Conservation (phyloP, 257 asterid species). For the Gentiana macrophylla region DNA sequence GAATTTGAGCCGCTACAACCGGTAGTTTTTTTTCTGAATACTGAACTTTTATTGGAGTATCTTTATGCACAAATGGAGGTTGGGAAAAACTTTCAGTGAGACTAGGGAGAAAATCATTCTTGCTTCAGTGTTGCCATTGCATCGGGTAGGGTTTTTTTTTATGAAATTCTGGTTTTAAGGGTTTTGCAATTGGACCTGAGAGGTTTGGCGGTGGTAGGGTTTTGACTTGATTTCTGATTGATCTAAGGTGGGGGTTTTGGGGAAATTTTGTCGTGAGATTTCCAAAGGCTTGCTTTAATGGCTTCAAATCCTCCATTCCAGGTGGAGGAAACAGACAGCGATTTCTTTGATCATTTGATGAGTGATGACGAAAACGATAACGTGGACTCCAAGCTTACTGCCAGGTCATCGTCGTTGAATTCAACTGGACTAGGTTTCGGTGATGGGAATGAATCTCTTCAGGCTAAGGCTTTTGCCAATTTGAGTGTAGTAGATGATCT, state of each 20-base stretch:
- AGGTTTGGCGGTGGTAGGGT: conserved; percentile 23
- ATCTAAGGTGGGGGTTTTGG: conserved; percentile 16
- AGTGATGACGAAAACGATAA: conserved; percentile 53
- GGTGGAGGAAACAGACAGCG: conserved; percentile 98
- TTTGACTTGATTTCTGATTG: conserved; percentile 14
- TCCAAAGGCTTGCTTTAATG: conserved; percentile 42
- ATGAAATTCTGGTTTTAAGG: conserved; percentile 22
- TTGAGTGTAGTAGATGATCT: conserved; percentile 39
- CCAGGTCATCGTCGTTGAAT: conserved; percentile 15
- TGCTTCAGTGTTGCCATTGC: not conserved
- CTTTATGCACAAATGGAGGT: too few relatives aligned
- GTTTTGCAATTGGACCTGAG: conserved; percentile 42
- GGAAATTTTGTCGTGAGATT: conserved; percentile 6
- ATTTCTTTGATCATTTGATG: conserved; percentile 87
- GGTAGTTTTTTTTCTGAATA: too few relatives aligned
- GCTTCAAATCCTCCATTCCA: conserved; percentile 88
- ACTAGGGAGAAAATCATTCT: too few relatives aligned
- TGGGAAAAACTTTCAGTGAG: too few relatives aligned
- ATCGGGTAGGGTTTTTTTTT: not conserved
- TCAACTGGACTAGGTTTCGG: conserved; percentile 16
- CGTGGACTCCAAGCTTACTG: conserved; percentile 33
- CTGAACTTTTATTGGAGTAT: too few relatives aligned
- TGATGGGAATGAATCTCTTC: conserved; percentile 60
- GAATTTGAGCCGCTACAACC: too few relatives aligned
- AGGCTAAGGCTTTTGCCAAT: conserved; percentile 55